Base-by-base conservation (phyloP, 225 moss, liverwort and hornwort genomes). In the Physcomitrium patens region DNA sequence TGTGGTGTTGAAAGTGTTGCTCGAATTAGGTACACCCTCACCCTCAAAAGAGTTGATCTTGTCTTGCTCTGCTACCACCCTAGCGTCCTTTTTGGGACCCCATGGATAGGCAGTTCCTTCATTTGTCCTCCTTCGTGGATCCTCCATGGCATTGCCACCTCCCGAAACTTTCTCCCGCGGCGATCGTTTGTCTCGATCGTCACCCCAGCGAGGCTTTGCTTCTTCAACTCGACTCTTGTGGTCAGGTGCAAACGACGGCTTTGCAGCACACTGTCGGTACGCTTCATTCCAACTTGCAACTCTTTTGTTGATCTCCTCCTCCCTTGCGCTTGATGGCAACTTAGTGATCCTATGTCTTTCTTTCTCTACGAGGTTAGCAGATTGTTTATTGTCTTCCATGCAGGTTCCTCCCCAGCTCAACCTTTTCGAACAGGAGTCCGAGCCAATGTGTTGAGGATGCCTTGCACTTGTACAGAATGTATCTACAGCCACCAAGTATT, bases 181-280 rank as follows among this genome's bases (percentile, higher is more conserved):
- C 0, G 11, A 42, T 44, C 61, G 70, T 45, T 82, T 83, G 1
- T 80, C 80, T 1, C 77, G 73, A 26, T 89, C 79, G 31, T 87
- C 86, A 63, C 50, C 54, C 24, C 81, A 75, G 44, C 15, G 47
- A 10, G 63, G 37, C 53, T 65, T 86, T 10, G 48, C 44, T 65
- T 85, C 80, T 67, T 95, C 89, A 8, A 60, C 74, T 78, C 63
- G 82, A 82, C 49, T 68, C 72, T 81, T 77, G 9, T 57, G 59
- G 27, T 68, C 56, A 3, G 64, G 75, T 60, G 81, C 79, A 70
- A 72, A 71, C 0, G 74, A 76, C 54, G 74, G 62, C 67, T 77
- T 93, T 19, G 84, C 71, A 82, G 59, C 59, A 61, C 82, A 47
- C 27, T 69, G 77, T 45, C 44, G 63, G 0, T 54, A 22, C 28